Conservation (phyloP, 2,329 filamentous ascomycete species). For the Cadophora luteo-olivacea region DNA sequence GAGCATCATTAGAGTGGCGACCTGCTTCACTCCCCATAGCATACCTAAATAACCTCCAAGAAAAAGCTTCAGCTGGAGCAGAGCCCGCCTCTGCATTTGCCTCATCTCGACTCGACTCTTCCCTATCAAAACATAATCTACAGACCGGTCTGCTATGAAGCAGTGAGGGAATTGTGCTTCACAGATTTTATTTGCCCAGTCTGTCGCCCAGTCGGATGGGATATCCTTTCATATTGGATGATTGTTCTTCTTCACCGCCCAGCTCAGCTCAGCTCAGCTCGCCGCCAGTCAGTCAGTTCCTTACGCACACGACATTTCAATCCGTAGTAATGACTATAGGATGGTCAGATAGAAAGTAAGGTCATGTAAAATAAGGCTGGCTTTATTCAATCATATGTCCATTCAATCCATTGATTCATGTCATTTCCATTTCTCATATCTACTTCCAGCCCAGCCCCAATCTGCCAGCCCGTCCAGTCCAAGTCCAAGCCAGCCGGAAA, state of each 20-base stretch:
- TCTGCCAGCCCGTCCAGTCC: background rate
- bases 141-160: background rate
- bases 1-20: background rate
- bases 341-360: background rate
- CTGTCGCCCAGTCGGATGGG: background rate
- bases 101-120: background rate
- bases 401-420: background rate
- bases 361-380: background rate
- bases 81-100: background rate
- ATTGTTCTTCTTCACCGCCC: background rate
- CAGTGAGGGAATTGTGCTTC: background rate
- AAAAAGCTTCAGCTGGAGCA: background rate
- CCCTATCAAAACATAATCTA: background rate
- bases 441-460: background rate
- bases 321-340: background rate
- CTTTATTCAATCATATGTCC: background rate
- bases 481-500: background rate
- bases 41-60: background rate
- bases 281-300: background rate
- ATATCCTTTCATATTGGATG: background rate
- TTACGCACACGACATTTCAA: background rate
- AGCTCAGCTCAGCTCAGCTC: background rate
- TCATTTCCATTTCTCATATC: constrained; percentile 5
- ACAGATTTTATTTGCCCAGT: background rate
- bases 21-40: background rate